phyloP scores from a whole-genome alignment of 768 basidiomycete species.

The Thelephora ganbajun region DNA sequence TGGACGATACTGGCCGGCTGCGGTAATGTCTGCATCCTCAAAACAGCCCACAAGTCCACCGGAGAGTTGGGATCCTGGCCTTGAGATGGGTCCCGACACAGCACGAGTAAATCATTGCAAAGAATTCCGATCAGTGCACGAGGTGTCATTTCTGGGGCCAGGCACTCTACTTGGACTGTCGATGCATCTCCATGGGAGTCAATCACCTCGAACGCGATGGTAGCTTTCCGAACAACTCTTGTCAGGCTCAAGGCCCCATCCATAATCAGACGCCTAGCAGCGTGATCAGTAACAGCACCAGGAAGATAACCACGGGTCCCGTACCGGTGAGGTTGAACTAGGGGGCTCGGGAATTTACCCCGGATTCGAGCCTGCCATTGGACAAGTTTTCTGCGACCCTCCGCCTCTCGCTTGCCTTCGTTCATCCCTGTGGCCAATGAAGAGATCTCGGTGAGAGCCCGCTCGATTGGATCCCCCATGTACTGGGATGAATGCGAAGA shows the following conservation, averaged over 20 bases:
- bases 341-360: slow-evolving; percentile 88
- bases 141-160: slow-evolving; percentile 77
- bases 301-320: slow-evolving; percentile 10
- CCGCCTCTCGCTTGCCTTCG: slow-evolving; percentile 92
- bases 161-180: slow-evolving; percentile 79
- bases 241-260: slow-evolving; percentile 78
- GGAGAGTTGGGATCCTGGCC: slow-evolving; percentile 57
- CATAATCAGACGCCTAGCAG: slow-evolving; percentile 72
- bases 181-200: slow-evolving; percentile 65
- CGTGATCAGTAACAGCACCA: slow-evolving; percentile 7
- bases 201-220: slow-evolving; percentile 68
- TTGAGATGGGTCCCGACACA: slow-evolving; percentile 77
- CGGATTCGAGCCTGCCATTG: slow-evolving; percentile 84
- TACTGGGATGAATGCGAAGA: slow-evolving; percentile 72
- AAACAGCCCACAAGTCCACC: slow-evolving; percentile 93
- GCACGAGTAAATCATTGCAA: slow-evolving; percentile 86
- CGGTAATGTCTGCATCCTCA: slow-evolving; percentile 87
- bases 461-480: slow-evolving; percentile 72
- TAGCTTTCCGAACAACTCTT: slow-evolving; percentile 80
- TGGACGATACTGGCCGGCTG: slow-evolving; percentile 86
- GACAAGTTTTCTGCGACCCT: slow-evolving; percentile 82
- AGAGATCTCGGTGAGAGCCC: slow-evolving; percentile 77
- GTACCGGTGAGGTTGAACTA: slow-evolving; percentile 94
- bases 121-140: slow-evolving; percentile 68
- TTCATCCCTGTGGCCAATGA: slow-evolving; percentile 91